Evolutionary conservation across 2,329 filamentous ascomycete species (phyloP).

Genomic region (Aspergillus puulaauensis): DNA sequence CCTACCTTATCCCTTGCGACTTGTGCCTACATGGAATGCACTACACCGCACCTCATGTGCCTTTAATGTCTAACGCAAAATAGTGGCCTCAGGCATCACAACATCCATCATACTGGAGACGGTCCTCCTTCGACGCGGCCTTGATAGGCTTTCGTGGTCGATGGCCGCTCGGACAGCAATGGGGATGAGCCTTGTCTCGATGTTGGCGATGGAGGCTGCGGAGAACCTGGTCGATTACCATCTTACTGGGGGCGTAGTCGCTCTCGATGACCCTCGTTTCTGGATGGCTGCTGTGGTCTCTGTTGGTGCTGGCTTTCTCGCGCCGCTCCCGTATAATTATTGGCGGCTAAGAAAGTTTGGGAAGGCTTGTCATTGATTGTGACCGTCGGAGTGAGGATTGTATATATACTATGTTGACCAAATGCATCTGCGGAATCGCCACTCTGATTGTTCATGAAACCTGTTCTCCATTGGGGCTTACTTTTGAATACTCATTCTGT

Average conservation of each 20-base stretch:
- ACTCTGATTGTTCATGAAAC: too few relatives aligned
- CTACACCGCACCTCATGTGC: not conserved
- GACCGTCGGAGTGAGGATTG: too few relatives aligned
- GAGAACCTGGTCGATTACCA: conserved; percentile 58
- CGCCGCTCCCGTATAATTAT: conserved; percentile 57
- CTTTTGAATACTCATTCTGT: too few relatives aligned
- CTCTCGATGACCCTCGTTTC: conserved; percentile 49
- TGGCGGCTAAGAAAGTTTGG: conserved; percentile 50
- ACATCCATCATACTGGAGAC: conserved; percentile 57
- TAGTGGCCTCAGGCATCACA: conserved; percentile 54
- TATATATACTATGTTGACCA: too few relatives aligned
- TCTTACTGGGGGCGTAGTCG: conserved; percentile 53
- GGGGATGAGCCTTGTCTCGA: conserved; percentile 61
- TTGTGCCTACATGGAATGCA: not conserved
- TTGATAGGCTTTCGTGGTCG: conserved; percentile 49
- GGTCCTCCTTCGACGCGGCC: conserved; percentile 49
- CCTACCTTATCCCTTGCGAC: not conserved
- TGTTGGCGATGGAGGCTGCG: conserved; percentile 58
- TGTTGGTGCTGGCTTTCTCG: conserved; percentile 35
- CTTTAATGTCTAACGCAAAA: not conserved
- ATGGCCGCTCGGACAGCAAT: conserved; percentile 52
- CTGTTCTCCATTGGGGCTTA: too few relatives aligned
- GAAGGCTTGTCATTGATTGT: conserved; percentile 31
- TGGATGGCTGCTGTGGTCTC: conserved; percentile 51
- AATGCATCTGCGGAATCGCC: too few relatives aligned